A percentile compares a stretch with the other conserved stretches of the same genome.
Evolutionary conservation across 345 rosid species (phyloP).

Genomic region (Carallia brachiata): DNA sequence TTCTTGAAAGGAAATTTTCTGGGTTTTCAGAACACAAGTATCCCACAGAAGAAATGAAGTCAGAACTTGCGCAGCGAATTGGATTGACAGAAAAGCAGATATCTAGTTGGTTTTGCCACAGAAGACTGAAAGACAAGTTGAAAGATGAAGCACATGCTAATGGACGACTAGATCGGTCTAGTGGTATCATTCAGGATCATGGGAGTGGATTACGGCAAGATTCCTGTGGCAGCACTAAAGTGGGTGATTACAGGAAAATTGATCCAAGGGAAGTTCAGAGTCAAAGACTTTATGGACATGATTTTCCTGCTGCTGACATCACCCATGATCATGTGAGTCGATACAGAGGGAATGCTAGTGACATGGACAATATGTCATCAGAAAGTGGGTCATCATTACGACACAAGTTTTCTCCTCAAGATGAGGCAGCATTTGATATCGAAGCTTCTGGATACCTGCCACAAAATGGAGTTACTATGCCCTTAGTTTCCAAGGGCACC

Average conservation of each 20-base stretch:
- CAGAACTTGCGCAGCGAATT: conserved; percentile 58
- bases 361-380: conserved; percentile 68
- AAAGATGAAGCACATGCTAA: conserved; percentile 54
- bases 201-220: conserved; percentile 85
- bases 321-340: conserved; percentile 36
- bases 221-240: conserved; percentile 95
- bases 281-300: conserved; percentile 49
- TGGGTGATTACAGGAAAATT: conserved; percentile 51
- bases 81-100: conserved; percentile 94
- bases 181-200: conserved; percentile 78
- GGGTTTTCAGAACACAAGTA: conserved; percentile 65
- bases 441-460: conserved; percentile 31
- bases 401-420: conserved; percentile 47
- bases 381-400: conserved; percentile 65
- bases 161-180: conserved; percentile 81
- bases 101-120: conserved; percentile 98
- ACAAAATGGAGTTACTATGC: conserved; percentile 34
- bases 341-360: conserved; percentile 39
- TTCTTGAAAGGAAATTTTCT: conserved; percentile 10
- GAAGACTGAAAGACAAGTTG: conserved; percentile 81
- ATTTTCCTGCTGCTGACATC: conserved; percentile 38
- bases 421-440: conserved; percentile 36
- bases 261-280: conserved; percentile 92
- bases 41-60: conserved; percentile 83
- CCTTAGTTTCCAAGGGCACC: conserved; percentile 28